Evolutionary conservation across 1,139 yeast species (phyloP).

Genomic region (Pneumocystis oryctolagi): DNA sequence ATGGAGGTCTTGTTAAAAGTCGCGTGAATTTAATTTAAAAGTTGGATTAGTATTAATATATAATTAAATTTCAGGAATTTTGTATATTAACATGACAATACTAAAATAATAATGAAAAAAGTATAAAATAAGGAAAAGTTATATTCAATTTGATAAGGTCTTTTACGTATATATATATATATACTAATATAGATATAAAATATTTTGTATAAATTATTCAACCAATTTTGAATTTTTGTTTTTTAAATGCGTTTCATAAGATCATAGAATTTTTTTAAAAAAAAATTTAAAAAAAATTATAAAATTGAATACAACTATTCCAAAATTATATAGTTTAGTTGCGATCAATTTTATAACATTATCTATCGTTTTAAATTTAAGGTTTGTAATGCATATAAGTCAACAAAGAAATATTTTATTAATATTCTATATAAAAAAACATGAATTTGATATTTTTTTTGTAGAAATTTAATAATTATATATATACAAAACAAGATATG

Average conservation of each 20-base stretch:
- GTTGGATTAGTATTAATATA: not conserved
- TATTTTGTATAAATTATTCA: not conserved
- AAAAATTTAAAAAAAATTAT: too few relatives aligned
- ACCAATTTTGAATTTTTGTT: not conserved
- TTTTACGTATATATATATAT: not conserved
- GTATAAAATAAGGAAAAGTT: not conserved
- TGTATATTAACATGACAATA: too few relatives aligned
- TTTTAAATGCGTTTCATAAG: not conserved
- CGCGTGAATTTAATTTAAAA: slow-evolving; percentile 24
- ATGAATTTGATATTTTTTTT: too few relatives aligned
- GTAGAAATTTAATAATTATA: not conserved
- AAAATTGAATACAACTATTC: too few relatives aligned
- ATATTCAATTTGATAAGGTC: not conserved
- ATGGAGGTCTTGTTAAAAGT: slow-evolving; percentile 44
- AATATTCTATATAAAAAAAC: not conserved
- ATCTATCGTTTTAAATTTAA: too few relatives aligned
- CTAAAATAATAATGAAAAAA: too few relatives aligned
- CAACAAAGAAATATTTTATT: not conserved
- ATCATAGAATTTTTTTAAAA: too few relatives aligned
- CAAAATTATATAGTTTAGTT: too few relatives aligned
- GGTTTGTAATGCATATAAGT: too few relatives aligned
- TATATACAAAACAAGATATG: not conserved
- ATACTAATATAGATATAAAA: not conserved
- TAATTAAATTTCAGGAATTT: not conserved
- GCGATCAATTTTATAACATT: too few relatives aligned